These are phyloP conservation scores for Sphagnum tenellum DNA, from an alignment of 225 moss, liverwort and hornwort species.

Conservation along the genomic window DNA sequence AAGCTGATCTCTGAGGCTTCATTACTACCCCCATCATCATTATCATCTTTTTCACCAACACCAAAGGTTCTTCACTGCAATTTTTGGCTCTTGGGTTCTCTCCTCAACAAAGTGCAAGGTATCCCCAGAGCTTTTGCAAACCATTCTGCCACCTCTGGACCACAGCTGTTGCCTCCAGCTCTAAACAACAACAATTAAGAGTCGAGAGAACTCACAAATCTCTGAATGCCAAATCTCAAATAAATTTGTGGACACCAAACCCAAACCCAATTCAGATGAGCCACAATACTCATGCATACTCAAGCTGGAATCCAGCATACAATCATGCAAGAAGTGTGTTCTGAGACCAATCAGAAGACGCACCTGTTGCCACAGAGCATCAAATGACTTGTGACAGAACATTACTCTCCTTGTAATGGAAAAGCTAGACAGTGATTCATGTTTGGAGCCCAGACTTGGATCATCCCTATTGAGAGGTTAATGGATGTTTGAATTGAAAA, in stretches of 20 bases:
- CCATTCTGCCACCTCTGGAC: slow-evolving; percentile 47
- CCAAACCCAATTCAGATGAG: no score
- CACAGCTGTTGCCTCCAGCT: slow-evolving; percentile 36
- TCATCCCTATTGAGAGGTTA: slow-evolving; percentile 49
- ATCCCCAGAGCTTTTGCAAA: slow-evolving; percentile 65
- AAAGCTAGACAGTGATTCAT: slow-evolving; percentile 43
- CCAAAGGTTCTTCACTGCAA: neutral
- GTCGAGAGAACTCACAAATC: no score
- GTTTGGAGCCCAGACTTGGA: slow-evolving; percentile 58
- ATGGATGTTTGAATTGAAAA: slow-evolving; percentile 63
- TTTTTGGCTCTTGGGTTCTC: slow-evolving; percentile 20
- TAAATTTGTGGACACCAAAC: no score
- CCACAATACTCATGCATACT: no score
- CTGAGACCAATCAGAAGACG: no score
- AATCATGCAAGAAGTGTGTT: no score
- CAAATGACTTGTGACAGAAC: slow-evolving; percentile 31
- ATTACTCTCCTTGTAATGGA: slow-evolving; percentile 30
- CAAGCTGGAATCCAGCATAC: no score
- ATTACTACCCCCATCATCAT: slow-evolving; percentile 4
- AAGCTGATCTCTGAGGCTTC: slow-evolving; percentile 46
- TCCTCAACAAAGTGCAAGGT: slow-evolving; percentile 63
- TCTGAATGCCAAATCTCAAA: no score
- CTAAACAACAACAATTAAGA: slow-evolving; percentile 14
- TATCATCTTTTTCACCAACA: neutral
- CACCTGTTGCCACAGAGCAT: slow-evolving; percentile 49